These are phyloP conservation scores for Globisporangium megalacanthum DNA, from an alignment of 352 stramenopile genomes.

Conservation along the genomic window DNA sequence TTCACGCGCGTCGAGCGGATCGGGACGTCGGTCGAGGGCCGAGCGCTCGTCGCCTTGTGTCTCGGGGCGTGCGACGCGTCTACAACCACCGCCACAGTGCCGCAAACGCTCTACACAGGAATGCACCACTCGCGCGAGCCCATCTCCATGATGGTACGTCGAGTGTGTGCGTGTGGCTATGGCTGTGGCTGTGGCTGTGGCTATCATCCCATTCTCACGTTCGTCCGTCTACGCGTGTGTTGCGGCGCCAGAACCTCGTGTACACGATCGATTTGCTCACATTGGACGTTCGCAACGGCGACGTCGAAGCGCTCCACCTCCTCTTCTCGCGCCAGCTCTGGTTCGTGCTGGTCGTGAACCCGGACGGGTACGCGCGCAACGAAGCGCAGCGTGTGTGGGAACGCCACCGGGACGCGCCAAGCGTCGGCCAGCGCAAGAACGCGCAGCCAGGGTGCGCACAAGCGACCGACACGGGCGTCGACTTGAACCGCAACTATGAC, in stretches of 20 bases:
- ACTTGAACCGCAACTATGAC: constrained; percentile 86
- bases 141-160: constrained; percentile 82
- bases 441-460: constrained; percentile 27
- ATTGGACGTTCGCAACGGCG: constrained; percentile 48
- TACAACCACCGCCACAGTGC: constrained; percentile 8
- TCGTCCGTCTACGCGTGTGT: too few species aligned
- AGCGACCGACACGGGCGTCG: constrained; percentile 46
- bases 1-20: constrained; percentile 55
- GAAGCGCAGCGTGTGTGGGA: constrained; percentile 57
- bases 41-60: constrained; percentile 60
- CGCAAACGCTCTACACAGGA: constrained; percentile 72
- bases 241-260: constrained; percentile 46
- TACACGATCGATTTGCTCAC: constrained; percentile 80
- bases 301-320: constrained; percentile 43
- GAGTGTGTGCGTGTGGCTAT: neutral
- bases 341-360: constrained; percentile 83
- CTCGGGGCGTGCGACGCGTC: constrained; percentile 39
- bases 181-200: neutral
- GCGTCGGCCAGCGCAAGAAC: constrained; percentile 71
- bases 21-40: constrained; percentile 50
- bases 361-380: constrained; percentile 77
- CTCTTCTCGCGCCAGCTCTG: constrained; percentile 69
- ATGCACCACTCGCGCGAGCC: constrained; percentile 85
- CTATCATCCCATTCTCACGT: too few species aligned
- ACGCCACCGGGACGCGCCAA: constrained; percentile 4